Evolutionary conservation across 805 yeast genomes (phyloP).

Genomic region (Pichia nanzhaoensis): DNA sequence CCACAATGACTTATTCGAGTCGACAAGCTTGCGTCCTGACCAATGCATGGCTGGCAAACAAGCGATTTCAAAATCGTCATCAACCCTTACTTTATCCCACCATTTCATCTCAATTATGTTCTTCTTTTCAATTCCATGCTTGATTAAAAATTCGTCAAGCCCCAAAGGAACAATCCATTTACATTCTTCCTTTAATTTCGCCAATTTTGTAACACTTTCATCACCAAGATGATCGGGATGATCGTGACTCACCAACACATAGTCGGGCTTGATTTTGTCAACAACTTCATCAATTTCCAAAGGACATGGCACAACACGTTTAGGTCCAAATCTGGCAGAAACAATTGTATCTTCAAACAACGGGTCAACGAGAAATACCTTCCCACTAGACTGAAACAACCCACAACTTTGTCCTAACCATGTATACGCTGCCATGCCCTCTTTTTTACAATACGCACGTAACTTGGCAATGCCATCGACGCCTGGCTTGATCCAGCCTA

Average conservation of each 20-base stretch:
- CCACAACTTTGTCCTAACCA: constrained; percentile 96
- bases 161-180: constrained; percentile 90
- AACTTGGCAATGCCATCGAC: constrained; percentile 32
- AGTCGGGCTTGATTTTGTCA: constrained; percentile 49
- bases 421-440: constrained; percentile 56
- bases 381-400: constrained; percentile 40
- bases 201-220: constrained; percentile 46
- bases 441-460: constrained; percentile 14
- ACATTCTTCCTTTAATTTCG: constrained; percentile 38
- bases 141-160: constrained; percentile 49
- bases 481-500: constrained; percentile 59
- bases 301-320: constrained; percentile 75
- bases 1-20: constrained; percentile 81
- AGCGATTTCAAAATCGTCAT: constrained; percentile 64
- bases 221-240: constrained; percentile 93
- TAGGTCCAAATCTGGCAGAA: constrained; percentile 65
- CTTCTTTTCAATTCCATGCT: constrained; percentile 47
- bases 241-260: constrained; percentile 81
- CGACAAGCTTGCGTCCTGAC: constrained; percentile 82
- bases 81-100: constrained; percentile 64
- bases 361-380: constrained; percentile 78
- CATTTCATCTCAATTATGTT: constrained; percentile 71
- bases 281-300: constrained; percentile 49
- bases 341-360: constrained; percentile 62
- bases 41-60: constrained; percentile 96